Evolutionary conservation across 2,329 filamentous ascomycete species (phyloP).

Genomic region (Aspergillus ochraceoroseus): DNA sequence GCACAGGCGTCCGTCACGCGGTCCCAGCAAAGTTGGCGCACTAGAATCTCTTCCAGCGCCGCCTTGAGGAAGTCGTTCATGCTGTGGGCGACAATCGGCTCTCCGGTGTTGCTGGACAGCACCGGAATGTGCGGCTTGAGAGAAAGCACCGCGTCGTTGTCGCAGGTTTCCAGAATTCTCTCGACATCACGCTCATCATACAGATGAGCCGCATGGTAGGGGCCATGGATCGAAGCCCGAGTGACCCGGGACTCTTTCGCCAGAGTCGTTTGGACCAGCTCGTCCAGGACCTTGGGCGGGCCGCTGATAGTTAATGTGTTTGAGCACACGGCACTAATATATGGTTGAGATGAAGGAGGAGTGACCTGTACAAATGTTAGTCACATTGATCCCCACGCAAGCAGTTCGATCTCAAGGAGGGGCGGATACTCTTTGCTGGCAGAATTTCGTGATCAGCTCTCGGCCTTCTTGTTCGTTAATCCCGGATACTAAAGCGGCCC

Average conservation of each 20-base stretch:
- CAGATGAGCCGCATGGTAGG: slow-evolving; percentile 56
- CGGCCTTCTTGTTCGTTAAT: slow-evolving; percentile 32
- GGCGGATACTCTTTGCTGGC: slow-evolving; percentile 25
- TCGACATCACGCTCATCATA: slow-evolving; percentile 50
- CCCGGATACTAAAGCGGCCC: slow-evolving; percentile 42
- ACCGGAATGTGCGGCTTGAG: slow-evolving; percentile 34
- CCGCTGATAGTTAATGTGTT: slow-evolving; percentile 58
- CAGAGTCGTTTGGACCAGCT: slow-evolving; percentile 49
- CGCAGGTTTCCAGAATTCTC: slow-evolving; percentile 45
- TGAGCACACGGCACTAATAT: slow-evolving; percentile 56
- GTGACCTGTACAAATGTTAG: slow-evolving; percentile 36
- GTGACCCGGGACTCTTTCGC: slow-evolving; percentile 50
- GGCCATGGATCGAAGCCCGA: slow-evolving; percentile 53
- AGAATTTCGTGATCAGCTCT: slow-evolving; percentile 25
- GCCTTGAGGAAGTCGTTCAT: slow-evolving; percentile 32
- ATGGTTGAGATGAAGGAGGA: slow-evolving; percentile 50
- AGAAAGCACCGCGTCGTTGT: slow-evolving; percentile 26
- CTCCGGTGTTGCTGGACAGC: slow-evolving; percentile 38
- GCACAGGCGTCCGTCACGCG: slow-evolving; percentile 36
- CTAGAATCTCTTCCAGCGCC: slow-evolving; percentile 37
- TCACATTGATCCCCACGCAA: too few species aligned
- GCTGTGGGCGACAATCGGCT: slow-evolving; percentile 27
- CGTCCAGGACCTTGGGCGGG: slow-evolving; percentile 51
- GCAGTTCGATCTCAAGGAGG: too few species aligned
- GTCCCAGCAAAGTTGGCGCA: slow-evolving; percentile 41